phyloP scores from a whole-genome alignment of 768 basidiomycete genomes.

The Wakefieldia striispora region DNA sequence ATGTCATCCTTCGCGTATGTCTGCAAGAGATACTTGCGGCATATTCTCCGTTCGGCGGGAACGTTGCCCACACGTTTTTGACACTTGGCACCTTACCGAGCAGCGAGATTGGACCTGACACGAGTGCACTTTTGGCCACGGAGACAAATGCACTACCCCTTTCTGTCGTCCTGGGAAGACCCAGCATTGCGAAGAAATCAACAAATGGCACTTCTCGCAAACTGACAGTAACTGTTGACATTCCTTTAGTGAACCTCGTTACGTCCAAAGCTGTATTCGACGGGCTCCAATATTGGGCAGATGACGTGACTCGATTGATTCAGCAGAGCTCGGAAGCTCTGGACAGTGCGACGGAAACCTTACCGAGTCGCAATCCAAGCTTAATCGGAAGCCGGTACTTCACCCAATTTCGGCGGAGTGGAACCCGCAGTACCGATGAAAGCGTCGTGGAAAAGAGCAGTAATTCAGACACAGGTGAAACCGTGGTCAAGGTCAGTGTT shows the following conservation, averaged over 20 bases:
- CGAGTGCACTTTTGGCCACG: slow-evolving; percentile 24
- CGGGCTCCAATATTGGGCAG: slow-evolving; percentile 82
- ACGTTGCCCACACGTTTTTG: slow-evolving; percentile 44
- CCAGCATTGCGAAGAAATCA: not conserved
- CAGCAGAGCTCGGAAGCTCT: slow-evolving; percentile 39
- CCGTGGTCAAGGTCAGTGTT: slow-evolving; percentile 48
- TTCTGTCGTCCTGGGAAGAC: slow-evolving; percentile 20
- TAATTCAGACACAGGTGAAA: slow-evolving; percentile 35
- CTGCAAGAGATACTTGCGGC: slow-evolving; percentile 50
- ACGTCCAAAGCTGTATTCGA: slow-evolving; percentile 69
- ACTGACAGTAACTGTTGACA: slow-evolving; percentile 26
- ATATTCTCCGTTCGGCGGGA: slow-evolving; percentile 40
- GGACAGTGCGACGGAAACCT: slow-evolving; percentile 27
- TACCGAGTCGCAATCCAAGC: slow-evolving; percentile 53
- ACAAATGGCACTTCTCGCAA: slow-evolving; percentile 2
- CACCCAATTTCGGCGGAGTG: slow-evolving; percentile 36
- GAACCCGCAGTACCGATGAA: slow-evolving; percentile 43
- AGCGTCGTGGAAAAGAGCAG: slow-evolving; percentile 32
- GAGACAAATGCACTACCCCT: slow-evolving; percentile 23
- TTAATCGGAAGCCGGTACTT: slow-evolving; percentile 83
- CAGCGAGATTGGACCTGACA: slow-evolving; percentile 12
- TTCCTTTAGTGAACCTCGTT: slow-evolving; percentile 65
- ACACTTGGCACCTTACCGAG: slow-evolving; percentile 46
- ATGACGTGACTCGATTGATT: slow-evolving; percentile 76
- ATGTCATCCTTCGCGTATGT: slow-evolving; percentile 36